Base-by-base conservation (phyloP, 345 rosid species). In the Camelina hispida region DNA sequence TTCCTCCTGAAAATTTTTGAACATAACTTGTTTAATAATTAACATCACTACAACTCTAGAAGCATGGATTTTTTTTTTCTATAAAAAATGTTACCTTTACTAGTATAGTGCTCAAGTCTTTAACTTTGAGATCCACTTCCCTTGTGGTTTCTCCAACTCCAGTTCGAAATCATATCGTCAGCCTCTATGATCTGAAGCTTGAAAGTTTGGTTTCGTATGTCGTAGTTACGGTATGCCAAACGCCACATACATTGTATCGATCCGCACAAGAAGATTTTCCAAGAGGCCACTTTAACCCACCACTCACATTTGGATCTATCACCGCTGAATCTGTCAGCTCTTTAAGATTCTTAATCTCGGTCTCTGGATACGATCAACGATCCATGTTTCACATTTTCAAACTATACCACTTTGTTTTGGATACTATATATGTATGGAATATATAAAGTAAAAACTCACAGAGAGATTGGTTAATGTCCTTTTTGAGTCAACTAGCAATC, bases 201-300 rank as follows among this genome's bases (percentile, higher is more conserved):
- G 11, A 85, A 5, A 7, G 74, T 83, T 23, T 78, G 22, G 70
- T 64, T 85, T 43, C 57, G 65, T 80, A 87, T 62, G 72, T 20
- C 66, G 69, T 82, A 8, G 73, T 17, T 14, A 57, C 15, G 1
- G 86, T 83, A 73, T 84, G 91, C 88, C 86, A 83, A 23, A 81
- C 85, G 6, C 84, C 88, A 42, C 82, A 40, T 18, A 89, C 87
- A 7, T 62, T 50, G 59, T 38, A 84, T 73, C 85, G 71, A 50
- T 81, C 75, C 9, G 68, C 84, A 25, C 81, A 80, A 7, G 78
- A 68, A 42, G 70, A 62, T 84, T 78, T 81, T 44, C 84, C 88
- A 25, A 82, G 48, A 5, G 85, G 81, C 96, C 94, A 88, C 66
- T 79, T 84, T 68, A 90, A 60, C n/a, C 97, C 94, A 28, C 91